Percentiles rank a stretch among this genome's conserved stretches.
Conservation (phyloP, 2,329 filamentous ascomycete species). For the Neonectria hederae region DNA sequence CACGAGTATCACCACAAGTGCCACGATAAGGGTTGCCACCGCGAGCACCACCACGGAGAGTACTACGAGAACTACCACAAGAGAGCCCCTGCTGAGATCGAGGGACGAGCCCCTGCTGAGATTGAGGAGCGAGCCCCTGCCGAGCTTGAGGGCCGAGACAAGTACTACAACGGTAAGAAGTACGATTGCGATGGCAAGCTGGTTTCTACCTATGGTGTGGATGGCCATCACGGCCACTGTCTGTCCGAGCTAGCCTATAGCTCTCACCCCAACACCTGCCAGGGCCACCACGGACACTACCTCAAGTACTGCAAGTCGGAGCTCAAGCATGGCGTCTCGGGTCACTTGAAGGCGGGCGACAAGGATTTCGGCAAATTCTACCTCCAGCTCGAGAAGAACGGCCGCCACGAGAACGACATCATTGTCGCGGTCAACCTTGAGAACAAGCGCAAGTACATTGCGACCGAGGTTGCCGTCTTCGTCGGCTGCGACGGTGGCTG, state of each 20-base stretch:
- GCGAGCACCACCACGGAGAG: constrained; percentile 2
- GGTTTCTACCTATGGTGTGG: constrained; percentile 24
- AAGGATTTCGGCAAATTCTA: constrained; percentile 27
- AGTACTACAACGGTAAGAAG: constrained; percentile 33
- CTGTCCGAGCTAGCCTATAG: constrained; percentile 19
- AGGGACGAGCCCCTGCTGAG: not conserved
- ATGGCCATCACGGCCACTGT: constrained; percentile 10
- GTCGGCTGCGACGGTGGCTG: constrained; percentile 28
- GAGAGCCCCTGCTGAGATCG: not conserved
- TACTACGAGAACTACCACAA: not conserved
- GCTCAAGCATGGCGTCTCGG: constrained; percentile 26
- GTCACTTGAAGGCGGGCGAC: constrained; percentile 15
- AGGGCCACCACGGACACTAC: constrained; percentile 28
- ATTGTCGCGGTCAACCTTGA: constrained; percentile 27
- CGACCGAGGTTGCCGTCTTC: constrained; percentile 27
- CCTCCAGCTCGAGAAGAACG: constrained; percentile 31
- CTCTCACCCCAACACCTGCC: constrained; percentile 33
- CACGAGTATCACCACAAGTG: not conserved
- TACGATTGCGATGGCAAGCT: constrained; percentile 23
- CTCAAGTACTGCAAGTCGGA: constrained; percentile 25
- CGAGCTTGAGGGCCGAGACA: constrained; percentile 15
- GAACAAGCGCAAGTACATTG: constrained; percentile 24
- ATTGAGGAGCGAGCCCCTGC: not conserved
- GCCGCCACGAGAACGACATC: constrained; percentile 17
- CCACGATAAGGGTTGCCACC: constrained; percentile 12